phyloP scores from a whole-genome alignment of 768 basidiomycete genomes.

The Russula vinacea region DNA sequence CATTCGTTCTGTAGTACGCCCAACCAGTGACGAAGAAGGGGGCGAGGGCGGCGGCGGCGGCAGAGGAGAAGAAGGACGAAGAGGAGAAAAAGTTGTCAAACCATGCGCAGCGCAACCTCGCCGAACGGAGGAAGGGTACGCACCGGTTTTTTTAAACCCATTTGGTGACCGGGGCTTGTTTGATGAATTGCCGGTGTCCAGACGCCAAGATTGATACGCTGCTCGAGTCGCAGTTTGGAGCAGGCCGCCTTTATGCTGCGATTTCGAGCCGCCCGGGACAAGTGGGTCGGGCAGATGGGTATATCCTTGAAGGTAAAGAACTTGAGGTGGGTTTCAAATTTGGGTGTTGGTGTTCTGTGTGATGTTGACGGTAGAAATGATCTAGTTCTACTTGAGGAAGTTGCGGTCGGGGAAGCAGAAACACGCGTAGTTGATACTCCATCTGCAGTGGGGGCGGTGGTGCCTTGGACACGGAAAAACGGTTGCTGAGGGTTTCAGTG shows the following conservation, averaged over 20 bases:
- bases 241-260: conserved; percentile 91
- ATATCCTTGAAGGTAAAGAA: conserved; percentile 97
- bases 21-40: conserved; percentile 92
- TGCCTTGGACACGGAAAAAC: conserved; percentile 7
- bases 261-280: conserved; percentile 97
- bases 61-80: conserved; percentile 53
- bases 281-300: conserved; percentile 93
- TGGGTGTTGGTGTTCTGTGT: neutral
- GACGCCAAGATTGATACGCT: conserved; percentile 90
- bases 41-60: conserved; percentile 51
- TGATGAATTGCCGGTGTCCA: conserved; percentile 34
- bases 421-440: conserved; percentile 54
- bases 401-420: conserved; percentile 93
- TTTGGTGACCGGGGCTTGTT: conserved; percentile 9
- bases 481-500: conserved; percentile 1
- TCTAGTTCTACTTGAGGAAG: conserved; percentile 91
- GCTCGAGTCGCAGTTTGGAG: conserved; percentile 85
- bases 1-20: conserved; percentile 65
- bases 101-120: conserved; percentile 82
- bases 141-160: conserved; percentile 7
- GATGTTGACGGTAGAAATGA: neutral
- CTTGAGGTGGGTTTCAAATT: conserved; percentile 68
- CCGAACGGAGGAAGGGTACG: conserved; percentile 88
- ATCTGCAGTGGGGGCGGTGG: neutral
- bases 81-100: conserved; percentile 78